These are phyloP conservation scores for Amaranthus cruentus DNA, from an alignment of 148 eudicot species.

Conservation along the genomic window DNA sequence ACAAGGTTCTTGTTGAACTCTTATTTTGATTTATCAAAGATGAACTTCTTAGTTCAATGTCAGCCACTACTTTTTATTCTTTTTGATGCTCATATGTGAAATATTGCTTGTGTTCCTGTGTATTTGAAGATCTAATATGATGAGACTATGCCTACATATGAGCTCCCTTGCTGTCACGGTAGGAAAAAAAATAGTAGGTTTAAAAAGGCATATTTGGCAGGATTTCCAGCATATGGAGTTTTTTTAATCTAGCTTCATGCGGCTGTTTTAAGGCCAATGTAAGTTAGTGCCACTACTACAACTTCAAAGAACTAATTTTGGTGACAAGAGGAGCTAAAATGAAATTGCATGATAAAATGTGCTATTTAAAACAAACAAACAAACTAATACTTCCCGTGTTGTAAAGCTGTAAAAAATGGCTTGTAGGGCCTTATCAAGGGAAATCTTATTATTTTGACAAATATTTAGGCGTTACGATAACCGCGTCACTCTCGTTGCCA, in stretches of 20 bases:
- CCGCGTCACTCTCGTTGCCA: too few relatives aligned
- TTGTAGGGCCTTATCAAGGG: too few relatives aligned
- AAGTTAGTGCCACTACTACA: background rate
- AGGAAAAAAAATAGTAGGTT: background rate
- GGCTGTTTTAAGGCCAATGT: background rate
- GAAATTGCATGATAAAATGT: background rate
- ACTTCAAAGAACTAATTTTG: background rate
- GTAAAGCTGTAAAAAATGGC: too few relatives aligned
- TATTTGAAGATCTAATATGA: background rate
- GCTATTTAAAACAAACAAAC: too few relatives aligned
- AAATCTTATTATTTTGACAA: too few relatives aligned
- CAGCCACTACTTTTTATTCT: background rate
- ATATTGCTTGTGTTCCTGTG: background rate
- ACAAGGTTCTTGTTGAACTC: background rate
- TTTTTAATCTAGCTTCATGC: background rate
- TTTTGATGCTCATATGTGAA: background rate
- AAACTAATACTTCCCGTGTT: too few relatives aligned
- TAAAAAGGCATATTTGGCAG: background rate
- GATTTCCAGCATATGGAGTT: background rate
- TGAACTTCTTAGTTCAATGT: too few relatives aligned
- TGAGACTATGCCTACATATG: background rate
- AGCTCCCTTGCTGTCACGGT: background rate
- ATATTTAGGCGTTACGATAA: too few relatives aligned
- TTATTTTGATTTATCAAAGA: background rate
- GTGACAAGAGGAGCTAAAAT: background rate